Conservation (phyloP, 2,329 filamentous ascomycete species). For the Fusarium marasasianum region DNA sequence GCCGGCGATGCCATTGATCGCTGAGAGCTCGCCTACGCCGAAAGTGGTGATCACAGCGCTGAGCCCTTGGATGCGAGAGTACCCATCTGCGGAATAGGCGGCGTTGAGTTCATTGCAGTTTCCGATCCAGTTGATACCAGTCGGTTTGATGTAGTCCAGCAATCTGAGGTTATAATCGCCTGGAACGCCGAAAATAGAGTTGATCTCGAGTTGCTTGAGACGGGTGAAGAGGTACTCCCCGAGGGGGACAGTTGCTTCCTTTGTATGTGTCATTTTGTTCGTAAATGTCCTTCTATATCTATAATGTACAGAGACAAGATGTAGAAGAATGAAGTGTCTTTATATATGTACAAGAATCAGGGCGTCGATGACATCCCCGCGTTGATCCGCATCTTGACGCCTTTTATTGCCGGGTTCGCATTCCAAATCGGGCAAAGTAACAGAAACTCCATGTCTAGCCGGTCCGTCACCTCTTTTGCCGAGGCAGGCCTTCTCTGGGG, state of each 20-base stretch:
- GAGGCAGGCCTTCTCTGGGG: background rate
- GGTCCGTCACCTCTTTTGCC: background rate
- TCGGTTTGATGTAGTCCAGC: constrained; percentile 4
- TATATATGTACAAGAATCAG: background rate
- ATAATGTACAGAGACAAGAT: background rate
- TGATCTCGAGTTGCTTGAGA: constrained; percentile 9
- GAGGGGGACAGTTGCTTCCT: background rate
- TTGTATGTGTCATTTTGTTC: background rate
- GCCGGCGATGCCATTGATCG: constrained; percentile 7
- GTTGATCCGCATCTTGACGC: background rate
- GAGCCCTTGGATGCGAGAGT: background rate
- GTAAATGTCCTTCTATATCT: background rate
- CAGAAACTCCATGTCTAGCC: background rate
- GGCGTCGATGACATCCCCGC: constrained; percentile 1
- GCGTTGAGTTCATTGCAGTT: constrained; percentile 20
- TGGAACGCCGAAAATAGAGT: constrained; percentile 11
- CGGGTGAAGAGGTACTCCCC: constrained; percentile 10
- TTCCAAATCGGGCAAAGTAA: background rate
- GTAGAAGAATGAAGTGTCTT: background rate
- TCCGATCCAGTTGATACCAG: constrained; percentile 8
- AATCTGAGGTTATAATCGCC: constrained; percentile 20
- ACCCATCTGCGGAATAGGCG: constrained; percentile 3
- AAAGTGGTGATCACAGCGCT: constrained; percentile 5
- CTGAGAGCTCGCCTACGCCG: constrained; percentile 13
- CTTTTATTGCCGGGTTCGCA: background rate